A percentile compares a stretch with the other conserved stretches of the same genome.
phyloP scores from a whole-genome alignment of 495 filamentous ascomycete species.

The Lasiosphaeria ovina region DNA sequence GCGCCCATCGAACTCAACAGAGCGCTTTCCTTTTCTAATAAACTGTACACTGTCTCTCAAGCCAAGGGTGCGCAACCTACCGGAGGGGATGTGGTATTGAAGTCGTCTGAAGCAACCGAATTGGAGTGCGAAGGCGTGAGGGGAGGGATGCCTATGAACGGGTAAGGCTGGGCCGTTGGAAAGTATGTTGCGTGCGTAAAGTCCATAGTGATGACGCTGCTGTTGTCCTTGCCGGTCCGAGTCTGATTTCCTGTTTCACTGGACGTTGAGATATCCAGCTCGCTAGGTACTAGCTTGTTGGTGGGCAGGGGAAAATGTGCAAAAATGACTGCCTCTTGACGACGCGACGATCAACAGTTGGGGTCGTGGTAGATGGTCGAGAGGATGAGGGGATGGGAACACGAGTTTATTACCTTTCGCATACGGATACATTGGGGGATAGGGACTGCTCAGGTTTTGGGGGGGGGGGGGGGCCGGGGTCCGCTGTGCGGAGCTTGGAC shows the following conservation, averaged over 20 bases:
- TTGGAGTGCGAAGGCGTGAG: conserved; percentile 53
- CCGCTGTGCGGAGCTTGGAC: too few relatives aligned
- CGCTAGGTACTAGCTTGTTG: background rate
- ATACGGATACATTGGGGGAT: too few relatives aligned
- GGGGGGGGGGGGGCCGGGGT: too few relatives aligned
- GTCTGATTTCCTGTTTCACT: background rate
- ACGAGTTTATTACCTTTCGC: too few relatives aligned
- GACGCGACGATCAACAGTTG: background rate
- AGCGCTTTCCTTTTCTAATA: background rate
- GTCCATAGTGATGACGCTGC: conserved; percentile 36
- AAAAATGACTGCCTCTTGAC: background rate
- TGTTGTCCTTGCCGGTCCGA: background rate
- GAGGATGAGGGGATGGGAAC: background rate
- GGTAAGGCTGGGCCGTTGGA: conserved; percentile 51
- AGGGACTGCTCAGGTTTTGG: too few relatives aligned
- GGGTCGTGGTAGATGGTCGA: background rate
- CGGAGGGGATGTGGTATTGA: conserved; percentile 52
- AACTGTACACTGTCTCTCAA: background rate
- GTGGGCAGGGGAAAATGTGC: background rate
- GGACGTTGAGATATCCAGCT: background rate
- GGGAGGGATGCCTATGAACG: conserved; percentile 53
- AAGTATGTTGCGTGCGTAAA: conserved; percentile 44
- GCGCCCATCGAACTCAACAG: background rate
- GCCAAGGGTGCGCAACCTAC: conserved; percentile 39
- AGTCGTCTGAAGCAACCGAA: conserved; percentile 52